These are phyloP conservation scores for Globisporangium camurandrum DNA, from an alignment of 352 stramenopile genomes.

Conservation along the genomic window DNA sequence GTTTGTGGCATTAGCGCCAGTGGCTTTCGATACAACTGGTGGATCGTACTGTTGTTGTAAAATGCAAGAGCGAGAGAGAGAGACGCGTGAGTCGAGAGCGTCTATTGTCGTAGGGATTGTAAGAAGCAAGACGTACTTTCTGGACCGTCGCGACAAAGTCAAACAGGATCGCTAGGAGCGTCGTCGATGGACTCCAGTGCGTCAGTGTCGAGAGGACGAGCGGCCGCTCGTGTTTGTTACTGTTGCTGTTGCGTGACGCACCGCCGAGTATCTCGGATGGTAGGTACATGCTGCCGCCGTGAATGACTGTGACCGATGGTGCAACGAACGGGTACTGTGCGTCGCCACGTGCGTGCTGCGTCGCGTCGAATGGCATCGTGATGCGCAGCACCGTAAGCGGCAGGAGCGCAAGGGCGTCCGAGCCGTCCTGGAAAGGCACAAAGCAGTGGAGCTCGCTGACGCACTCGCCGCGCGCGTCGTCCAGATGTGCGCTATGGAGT, in stretches of 20 bases:
- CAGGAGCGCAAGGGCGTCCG: slow-evolving; percentile 52
- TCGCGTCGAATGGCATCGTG: slow-evolving; percentile 43
- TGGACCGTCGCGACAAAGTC: slow-evolving; percentile 64
- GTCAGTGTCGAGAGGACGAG: slow-evolving; percentile 45
- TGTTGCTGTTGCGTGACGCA: background rate
- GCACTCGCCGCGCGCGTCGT: slow-evolving; percentile 36
- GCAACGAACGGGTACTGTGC: slow-evolving; percentile 57
- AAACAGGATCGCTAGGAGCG: slow-evolving; percentile 58
- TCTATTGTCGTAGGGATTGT: background rate
- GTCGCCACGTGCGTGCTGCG: slow-evolving; percentile 17
- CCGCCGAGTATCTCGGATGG: slow-evolving; percentile 32
- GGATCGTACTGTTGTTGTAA: slow-evolving; percentile 38
- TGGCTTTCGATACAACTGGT: slow-evolving; percentile 13
- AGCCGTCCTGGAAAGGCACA: slow-evolving; percentile 66
- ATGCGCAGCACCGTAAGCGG: slow-evolving; percentile 50
- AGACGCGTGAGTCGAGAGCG: background rate
- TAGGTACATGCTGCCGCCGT: slow-evolving; percentile 45
- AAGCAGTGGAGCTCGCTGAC: slow-evolving; percentile 65
- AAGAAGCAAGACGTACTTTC: slow-evolving; percentile 13
- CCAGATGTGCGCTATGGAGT: slow-evolving; percentile 36
- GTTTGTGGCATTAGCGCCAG: slow-evolving; percentile 1
- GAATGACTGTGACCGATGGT: slow-evolving; percentile 35
- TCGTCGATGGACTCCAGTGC: slow-evolving; percentile 73
- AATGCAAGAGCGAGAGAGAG: background rate
- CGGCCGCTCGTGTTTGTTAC: slow-evolving; percentile 17